A percentile compares a stretch with the other conserved stretches of the same genome.
Conservation (phyloP, 805 yeast species). For the Candida coquimbonensis region DNA sequence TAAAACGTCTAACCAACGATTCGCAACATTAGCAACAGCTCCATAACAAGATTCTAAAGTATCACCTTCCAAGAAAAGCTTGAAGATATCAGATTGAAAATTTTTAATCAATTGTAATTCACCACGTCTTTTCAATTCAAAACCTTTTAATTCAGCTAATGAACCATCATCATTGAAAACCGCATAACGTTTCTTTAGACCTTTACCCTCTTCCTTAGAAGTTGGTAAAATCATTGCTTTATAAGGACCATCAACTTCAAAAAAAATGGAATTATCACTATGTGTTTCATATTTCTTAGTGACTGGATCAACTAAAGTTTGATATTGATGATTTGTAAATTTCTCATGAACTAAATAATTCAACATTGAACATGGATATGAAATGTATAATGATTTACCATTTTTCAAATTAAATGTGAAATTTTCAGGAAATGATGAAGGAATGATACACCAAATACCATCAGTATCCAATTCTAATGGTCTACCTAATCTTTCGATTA, state of each 20-base stretch:
- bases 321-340: constrained; percentile 94
- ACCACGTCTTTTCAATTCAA: constrained; percentile 94
- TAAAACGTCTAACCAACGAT: constrained; percentile 91
- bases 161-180: constrained; percentile 94
- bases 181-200: constrained; percentile 92
- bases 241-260: constrained; percentile 98
- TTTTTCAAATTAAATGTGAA: constrained; percentile 61
- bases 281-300: constrained; percentile 64
- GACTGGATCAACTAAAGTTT: constrained; percentile 68
- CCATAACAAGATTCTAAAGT: constrained; percentile 73
- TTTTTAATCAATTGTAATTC: constrained; percentile 89
- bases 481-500: constrained; percentile 90
- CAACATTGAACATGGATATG: constrained; percentile 95
- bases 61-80: constrained; percentile 80
- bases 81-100: constrained; percentile 91
- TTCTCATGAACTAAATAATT: constrained; percentile 85
- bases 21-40: constrained; percentile 89
- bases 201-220: constrained; percentile 95
- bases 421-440: constrained; percentile 89
- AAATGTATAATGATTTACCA: constrained; percentile 71
- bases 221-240: constrained; percentile 96
- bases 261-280: constrained; percentile 91
- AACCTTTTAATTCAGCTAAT: constrained; percentile 92
- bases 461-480: constrained; percentile 97
- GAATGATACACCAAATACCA: constrained; percentile 99